These are phyloP conservation scores for Rhododendron ferrugineum DNA, from an alignment of 148 eudicot species.

Conservation along the genomic window DNA sequence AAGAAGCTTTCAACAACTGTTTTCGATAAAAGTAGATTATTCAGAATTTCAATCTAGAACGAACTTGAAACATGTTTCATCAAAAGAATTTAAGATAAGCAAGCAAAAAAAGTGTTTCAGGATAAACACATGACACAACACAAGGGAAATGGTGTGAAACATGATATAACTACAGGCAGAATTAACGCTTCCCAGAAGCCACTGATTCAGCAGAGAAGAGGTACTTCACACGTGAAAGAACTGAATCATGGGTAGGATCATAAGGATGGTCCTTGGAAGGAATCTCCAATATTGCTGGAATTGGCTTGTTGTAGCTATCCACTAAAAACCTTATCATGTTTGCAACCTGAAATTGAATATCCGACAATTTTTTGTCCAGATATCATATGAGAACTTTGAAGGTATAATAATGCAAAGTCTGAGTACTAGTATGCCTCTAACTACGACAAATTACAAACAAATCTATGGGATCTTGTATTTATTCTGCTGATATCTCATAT, in stretches of 20 bases:
- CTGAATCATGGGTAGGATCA: slow-evolving; percentile 86
- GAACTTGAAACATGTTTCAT: not conserved
- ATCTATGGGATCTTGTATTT: not conserved
- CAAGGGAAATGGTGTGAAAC: not conserved
- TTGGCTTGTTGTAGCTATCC: slow-evolving; percentile 93
- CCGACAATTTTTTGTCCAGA: too few relatives aligned
- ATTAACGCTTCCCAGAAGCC: slow-evolving; percentile 50
- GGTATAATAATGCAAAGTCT: not conserved
- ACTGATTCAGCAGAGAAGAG: slow-evolving; percentile 82
- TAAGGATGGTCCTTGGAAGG: slow-evolving; percentile 98
- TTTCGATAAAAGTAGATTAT: not conserved
- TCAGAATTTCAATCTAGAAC: not conserved
- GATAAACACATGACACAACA: not conserved
- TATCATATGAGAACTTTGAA: not conserved
- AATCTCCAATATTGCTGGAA: slow-evolving; percentile 92
- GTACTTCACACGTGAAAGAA: slow-evolving; percentile 87
- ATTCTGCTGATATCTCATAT: not conserved
- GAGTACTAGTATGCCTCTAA: not conserved
- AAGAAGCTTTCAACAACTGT: not conserved
- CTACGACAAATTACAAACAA: not conserved
- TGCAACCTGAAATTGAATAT: slow-evolving; percentile 52
- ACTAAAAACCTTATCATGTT: slow-evolving; percentile 89
- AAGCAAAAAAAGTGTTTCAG: not conserved
- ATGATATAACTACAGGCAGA: not conserved
- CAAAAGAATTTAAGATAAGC: not conserved